Evolutionary conservation across 2,329 filamentous ascomycete species (phyloP).

Genomic region (Pezizomycotina sp.): DNA sequence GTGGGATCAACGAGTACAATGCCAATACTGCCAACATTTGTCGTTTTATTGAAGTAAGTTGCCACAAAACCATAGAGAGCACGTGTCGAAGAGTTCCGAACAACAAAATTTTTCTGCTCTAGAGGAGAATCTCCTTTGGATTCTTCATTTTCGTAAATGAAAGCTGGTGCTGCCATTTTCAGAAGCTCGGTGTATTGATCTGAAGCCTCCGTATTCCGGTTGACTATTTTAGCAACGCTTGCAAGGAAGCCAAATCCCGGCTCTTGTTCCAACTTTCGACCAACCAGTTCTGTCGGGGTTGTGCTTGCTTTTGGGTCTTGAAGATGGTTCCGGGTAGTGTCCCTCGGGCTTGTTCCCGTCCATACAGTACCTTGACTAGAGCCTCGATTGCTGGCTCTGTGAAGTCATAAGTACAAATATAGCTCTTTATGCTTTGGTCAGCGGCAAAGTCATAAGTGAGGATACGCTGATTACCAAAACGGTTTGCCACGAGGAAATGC

Average conservation of each 20-base stretch:
- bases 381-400: slow-evolving; percentile 34
- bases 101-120: slow-evolving; percentile 24
- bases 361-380: slow-evolving; percentile 39
- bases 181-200: slow-evolving; percentile 21
- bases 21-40: slow-evolving; percentile 56
- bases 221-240: slow-evolving; percentile 22
- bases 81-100: slow-evolving; percentile 23
- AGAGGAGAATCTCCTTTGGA: slow-evolving; percentile 14
- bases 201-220: slow-evolving; percentile 22
- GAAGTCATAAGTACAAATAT: slow-evolving; percentile 33
- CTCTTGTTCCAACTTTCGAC: slow-evolving; percentile 26
- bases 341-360: slow-evolving; percentile 27
- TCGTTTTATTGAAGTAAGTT: slow-evolving; percentile 41
- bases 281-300: slow-evolving; percentile 24
- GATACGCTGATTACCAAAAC: too few relatives aligned
- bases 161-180: slow-evolving; percentile 21
- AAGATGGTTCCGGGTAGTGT: slow-evolving; percentile 23
- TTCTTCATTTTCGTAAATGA: slow-evolving; percentile 21
- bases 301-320: slow-evolving; percentile 22
- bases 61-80: slow-evolving; percentile 24
- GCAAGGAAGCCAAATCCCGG: slow-evolving; percentile 23
- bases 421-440: slow-evolving; percentile 41
- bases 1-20: slow-evolving; percentile 78
- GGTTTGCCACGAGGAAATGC: slow-evolving; percentile 69
- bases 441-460: slow-evolving; percentile 95